phyloP scores from a whole-genome alignment of 345 rosid genomes.

The Eucalyptus albens region DNA sequence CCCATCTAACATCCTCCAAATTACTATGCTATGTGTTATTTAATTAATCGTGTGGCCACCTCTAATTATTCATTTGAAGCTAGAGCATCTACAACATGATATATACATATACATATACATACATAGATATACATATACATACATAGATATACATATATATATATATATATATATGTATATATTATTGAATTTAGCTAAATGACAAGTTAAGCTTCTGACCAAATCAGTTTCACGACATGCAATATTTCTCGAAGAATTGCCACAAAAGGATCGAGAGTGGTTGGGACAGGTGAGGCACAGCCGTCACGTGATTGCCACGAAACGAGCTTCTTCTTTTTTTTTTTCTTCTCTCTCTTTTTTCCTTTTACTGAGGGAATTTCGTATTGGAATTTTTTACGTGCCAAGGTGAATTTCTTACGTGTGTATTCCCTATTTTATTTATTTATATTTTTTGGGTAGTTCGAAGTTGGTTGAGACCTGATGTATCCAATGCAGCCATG shows the following conservation, averaged over 20 bases:
- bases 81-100: neutral
- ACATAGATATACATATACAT: neutral
- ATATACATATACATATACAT: neutral
- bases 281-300: conserved; percentile 16
- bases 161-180: neutral
- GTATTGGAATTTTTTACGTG: neutral
- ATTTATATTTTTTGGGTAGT: neutral
- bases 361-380: neutral
- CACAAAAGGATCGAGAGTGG: neutral
- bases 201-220: neutral
- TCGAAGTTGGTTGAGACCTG: neutral
- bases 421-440: neutral
- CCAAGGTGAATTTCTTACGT: neutral
- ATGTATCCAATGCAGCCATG: neutral
- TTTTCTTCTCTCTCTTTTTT: neutral
- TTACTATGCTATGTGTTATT: neutral
- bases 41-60: neutral
- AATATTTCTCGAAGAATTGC: neutral
- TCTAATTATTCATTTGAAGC: neutral
- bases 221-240: neutral
- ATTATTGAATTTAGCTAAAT: neutral
- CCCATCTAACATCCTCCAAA: neutral
- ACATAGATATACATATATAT: no score
- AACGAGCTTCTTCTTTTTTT: neutral
- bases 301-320: conserved; percentile 19